Percentiles rank a stretch among this genome's conserved stretches.
phyloP scores from a whole-genome alignment of 2,329 filamentous ascomycete species.

The Alternaria sp. region DNA sequence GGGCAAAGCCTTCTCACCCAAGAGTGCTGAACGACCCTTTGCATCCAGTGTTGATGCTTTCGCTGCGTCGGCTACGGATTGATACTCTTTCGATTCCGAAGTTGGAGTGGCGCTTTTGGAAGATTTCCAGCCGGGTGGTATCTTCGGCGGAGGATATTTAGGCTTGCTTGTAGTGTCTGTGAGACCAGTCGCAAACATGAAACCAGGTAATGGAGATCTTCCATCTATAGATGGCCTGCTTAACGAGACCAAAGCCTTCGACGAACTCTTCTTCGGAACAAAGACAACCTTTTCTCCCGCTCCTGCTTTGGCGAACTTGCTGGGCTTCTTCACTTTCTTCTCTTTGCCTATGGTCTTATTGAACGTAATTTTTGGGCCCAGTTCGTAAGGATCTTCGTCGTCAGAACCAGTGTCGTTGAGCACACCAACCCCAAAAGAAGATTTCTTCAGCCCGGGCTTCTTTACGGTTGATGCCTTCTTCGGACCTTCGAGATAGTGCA shows the following conservation, averaged over 20 bases:
- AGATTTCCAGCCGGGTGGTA: slow-evolving; percentile 79
- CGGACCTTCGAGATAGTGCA: slow-evolving; percentile 37
- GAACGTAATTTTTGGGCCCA: slow-evolving; percentile 90
- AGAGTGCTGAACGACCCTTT: slow-evolving; percentile 76
- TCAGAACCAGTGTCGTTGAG: slow-evolving; percentile 94
- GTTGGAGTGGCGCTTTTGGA: slow-evolving; percentile 48
- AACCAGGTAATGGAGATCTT: slow-evolving; percentile 80
- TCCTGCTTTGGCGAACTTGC: slow-evolving; percentile 68
- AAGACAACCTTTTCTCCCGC: slow-evolving; percentile 76
- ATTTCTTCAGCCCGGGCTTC: slow-evolving; percentile 64
- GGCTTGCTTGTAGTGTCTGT: slow-evolving; percentile 54
- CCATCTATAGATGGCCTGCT: slow-evolving; percentile 81
- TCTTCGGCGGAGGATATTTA: slow-evolving; percentile 70
- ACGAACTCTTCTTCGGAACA: slow-evolving; percentile 70
- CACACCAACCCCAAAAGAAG: slow-evolving; percentile 86
- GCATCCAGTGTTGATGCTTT: slow-evolving; percentile 80
- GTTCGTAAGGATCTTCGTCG: slow-evolving; percentile 92
- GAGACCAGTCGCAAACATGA: slow-evolving; percentile 69
- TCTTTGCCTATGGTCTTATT: slow-evolving; percentile 82
- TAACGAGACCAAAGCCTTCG: slow-evolving; percentile 55
- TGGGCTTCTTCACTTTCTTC: slow-evolving; percentile 71
- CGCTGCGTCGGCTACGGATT: slow-evolving; percentile 79
- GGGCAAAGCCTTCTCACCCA: slow-evolving; percentile 83
- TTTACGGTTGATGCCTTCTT: slow-evolving; percentile 32
- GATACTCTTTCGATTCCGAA: slow-evolving; percentile 51